Percentiles rank a stretch among this genome's conserved stretches.
Evolutionary conservation across 2,329 filamentous ascomycete species (phyloP).

Genomic region (Knoxdaviesia capensis): DNA sequence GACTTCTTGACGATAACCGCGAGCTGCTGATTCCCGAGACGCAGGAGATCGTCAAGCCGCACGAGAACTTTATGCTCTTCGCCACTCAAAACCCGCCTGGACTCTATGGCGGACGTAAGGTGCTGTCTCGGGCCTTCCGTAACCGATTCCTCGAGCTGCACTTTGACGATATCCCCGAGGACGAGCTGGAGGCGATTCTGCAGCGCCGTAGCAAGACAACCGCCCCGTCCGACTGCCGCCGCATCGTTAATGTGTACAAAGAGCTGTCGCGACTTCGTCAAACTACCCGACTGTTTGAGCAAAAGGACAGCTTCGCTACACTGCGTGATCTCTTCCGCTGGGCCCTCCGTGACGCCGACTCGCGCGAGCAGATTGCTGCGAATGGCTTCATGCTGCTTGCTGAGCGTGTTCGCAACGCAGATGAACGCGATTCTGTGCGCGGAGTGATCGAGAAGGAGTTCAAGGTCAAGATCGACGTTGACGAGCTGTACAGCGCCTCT

Average conservation of each 20-base stretch:
- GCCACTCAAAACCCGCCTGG: slow-evolving; percentile 95
- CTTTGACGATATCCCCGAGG: slow-evolving; percentile 93
- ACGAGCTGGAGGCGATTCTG: slow-evolving; percentile 80
- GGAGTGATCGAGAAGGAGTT: slow-evolving; percentile 77
- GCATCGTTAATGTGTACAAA: slow-evolving; percentile 86
- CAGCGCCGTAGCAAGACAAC: slow-evolving; percentile 72
- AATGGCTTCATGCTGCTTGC: slow-evolving; percentile 95
- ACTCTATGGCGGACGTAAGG: slow-evolving; percentile 85
- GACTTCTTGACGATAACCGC: slow-evolving; percentile 85
- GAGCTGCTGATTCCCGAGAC: slow-evolving; percentile 93
- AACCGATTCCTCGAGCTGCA: slow-evolving; percentile 95
- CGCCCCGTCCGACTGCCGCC: slow-evolving; percentile 73
- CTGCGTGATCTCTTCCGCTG: slow-evolving; percentile 89
- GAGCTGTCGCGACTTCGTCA: slow-evolving; percentile 80
- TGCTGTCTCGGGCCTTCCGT: slow-evolving; percentile 80
- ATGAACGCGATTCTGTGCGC: slow-evolving; percentile 72
- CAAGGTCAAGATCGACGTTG: slow-evolving; percentile 62
- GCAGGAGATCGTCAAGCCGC: slow-evolving; percentile 78
- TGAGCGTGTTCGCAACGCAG: slow-evolving; percentile 79
- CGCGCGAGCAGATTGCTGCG: slow-evolving; percentile 67
- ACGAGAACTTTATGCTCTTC: slow-evolving; percentile 93
- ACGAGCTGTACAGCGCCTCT: slow-evolving; percentile 47
- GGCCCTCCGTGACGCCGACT: slow-evolving; percentile 71
- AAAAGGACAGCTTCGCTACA: slow-evolving; percentile 93
- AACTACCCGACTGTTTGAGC: slow-evolving; percentile 80